Evolutionary conservation across 2,329 filamentous ascomycete species (phyloP), one percentile per base, ranked within the genome.

Genomic region (Ceratocystis harringtonii): DNA sequence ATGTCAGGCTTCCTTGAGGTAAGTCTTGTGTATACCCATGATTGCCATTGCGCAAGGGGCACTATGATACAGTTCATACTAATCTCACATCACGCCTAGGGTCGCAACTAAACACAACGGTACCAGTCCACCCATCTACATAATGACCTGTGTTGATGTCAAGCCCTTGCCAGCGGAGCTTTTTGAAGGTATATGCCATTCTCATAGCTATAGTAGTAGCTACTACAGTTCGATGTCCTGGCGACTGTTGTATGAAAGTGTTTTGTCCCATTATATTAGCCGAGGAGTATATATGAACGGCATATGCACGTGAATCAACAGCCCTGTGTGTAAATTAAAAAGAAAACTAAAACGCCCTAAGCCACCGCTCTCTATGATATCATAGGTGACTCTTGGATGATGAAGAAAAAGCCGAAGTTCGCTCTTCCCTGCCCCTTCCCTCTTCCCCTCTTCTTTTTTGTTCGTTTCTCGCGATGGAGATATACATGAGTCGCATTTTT

Each of bases 1-100:
- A 95, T 99, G 79, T 83, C 86, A 71, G 90, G 90, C 62, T 99
- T 99, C 80, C 80, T 99, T 72, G 90, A 97, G 89, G 94, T 92
- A 78, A 74, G 84, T 74, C 19, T 12, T 32, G 10, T 57, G 22
- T 43, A 52, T 55, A 44, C 52, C 52, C 22, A 6, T 41, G 8
- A 2, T 48, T 3, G 4, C 17, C 19, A 7, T 17, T 22, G 22
- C 25, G 32, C 32, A 36, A 36, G 12, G 32, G 32, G 12, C 19
- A 22, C 7, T 36, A 6, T 32, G 36, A 45, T 43, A 28, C 41
- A 43, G 60, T 19, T 15, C 25, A 52, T 43, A 58, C 55, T 65
- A 65, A 68, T 63, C 48, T 6, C 6, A 25, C 25, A 22, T 48
- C 52, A 36, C 32, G 32, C 36, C 68, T 68, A 83, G 80, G 80